Evolutionary conservation across 148 eudicot species (phyloP).

Genomic region (Selenicereus undatus): DNA sequence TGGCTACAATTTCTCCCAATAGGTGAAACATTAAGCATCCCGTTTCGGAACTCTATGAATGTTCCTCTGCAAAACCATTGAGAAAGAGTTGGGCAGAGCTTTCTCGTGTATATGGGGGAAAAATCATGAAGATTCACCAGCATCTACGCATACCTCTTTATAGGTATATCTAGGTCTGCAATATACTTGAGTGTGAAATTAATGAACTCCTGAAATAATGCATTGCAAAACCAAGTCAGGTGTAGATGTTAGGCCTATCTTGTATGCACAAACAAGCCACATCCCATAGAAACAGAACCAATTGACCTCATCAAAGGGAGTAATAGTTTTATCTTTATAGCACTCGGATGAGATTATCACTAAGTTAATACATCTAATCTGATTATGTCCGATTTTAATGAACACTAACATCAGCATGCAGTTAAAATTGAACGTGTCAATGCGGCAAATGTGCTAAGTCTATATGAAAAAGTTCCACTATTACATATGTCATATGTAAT

Average conservation of each 20-base stretch:
- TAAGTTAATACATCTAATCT: neutral
- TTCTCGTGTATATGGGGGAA: neutral
- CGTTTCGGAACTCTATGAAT: conserved; percentile 90
- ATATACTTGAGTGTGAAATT: conserved; percentile 89
- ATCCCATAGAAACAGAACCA: neutral
- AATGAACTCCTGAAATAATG: conserved; percentile 66
- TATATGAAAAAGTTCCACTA: neutral
- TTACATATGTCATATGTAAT: neutral
- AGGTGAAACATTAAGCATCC: conserved; percentile 96
- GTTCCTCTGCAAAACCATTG: conserved; percentile 61
- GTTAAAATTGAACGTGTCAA: neutral
- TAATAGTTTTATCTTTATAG: neutral
- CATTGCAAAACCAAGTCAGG: neutral
- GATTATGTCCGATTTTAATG: neutral
- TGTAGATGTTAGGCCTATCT: neutral
- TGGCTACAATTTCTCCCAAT: conserved; percentile 98
- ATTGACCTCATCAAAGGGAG: neutral
- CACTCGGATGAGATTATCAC: neutral
- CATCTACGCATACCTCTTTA: conserved; percentile 59
- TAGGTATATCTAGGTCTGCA: conserved; percentile 94
- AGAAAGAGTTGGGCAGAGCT: neutral
- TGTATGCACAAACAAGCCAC: neutral
- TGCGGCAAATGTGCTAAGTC: neutral
- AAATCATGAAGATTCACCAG: conserved; percentile 3
- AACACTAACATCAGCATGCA: neutral